Evolutionary conservation across 1,139 yeast genomes (phyloP).

Genomic region (Torulaspora pretoriensis): DNA sequence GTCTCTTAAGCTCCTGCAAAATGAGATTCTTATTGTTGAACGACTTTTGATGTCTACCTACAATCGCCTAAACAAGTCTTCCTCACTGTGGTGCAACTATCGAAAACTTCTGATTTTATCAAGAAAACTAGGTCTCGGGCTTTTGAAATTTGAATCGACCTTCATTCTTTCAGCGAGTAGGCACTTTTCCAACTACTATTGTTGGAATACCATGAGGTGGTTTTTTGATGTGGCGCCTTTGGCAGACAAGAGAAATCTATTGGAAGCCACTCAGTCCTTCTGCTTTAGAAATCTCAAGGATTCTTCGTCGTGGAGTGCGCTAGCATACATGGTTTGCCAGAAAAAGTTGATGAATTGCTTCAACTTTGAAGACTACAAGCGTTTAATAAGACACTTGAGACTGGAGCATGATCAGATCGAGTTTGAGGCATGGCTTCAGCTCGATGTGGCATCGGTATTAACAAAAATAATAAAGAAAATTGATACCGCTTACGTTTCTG

Average conservation of each 20-base stretch:
- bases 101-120: conserved; percentile 31
- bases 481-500: conserved; percentile 18
- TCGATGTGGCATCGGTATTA: conserved; percentile 5
- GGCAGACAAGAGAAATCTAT: conserved; percentile 12
- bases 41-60: conserved; percentile 38
- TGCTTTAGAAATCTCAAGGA: conserved; percentile 40
- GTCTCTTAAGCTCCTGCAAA: conserved; percentile 15
- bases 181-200: conserved; percentile 45
- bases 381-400: conserved; percentile 1
- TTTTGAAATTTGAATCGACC: conserved; percentile 10
- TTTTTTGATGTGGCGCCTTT: conserved; percentile 24
- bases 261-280: conserved; percentile 30
- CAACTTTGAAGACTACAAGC: conserved; percentile 8
- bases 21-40: conserved; percentile 32
- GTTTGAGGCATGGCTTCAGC: neutral
- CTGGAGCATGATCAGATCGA: neutral
- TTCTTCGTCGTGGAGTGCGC: conserved; percentile 43
- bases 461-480: conserved; percentile 15
- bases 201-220: conserved; percentile 42
- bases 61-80: conserved; percentile 43
- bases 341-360: neutral
- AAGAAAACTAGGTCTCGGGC: neutral
- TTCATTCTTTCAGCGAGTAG: conserved; percentile 30
- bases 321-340: conserved; percentile 20
- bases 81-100: conserved; percentile 41